Evolutionary conservation across 106 monocot species (phyloP).

Genomic region (Platanthera guangdongensis): DNA sequence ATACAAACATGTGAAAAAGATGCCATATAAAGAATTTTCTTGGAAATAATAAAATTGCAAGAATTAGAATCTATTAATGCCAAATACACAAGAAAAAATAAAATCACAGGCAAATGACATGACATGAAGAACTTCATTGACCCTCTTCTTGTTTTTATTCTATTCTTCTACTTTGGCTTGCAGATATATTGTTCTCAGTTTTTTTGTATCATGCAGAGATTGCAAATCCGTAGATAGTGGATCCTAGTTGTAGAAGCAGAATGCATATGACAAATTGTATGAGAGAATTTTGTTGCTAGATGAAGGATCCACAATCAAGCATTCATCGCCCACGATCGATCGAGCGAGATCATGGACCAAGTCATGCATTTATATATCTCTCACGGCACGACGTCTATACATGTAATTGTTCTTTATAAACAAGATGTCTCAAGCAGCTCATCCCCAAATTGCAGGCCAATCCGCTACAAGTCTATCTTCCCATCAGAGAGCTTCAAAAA

Average conservation of each 20-base stretch:
- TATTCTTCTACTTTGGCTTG: no score
- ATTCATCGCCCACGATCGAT: conserved; percentile 25
- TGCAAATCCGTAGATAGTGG: not conserved
- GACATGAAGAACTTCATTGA: not conserved
- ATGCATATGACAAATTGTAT: no score
- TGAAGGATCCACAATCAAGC: not conserved
- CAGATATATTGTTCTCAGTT: conserved; percentile 10
- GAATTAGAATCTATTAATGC: no score
- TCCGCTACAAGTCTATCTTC: not conserved
- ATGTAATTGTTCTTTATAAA: conserved; percentile 6
- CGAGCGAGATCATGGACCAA: conserved; percentile 28
- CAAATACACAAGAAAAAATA: no score
- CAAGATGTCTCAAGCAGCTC: conserved; percentile 17
- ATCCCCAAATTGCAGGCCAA: conserved; percentile 12
- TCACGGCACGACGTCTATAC: not conserved
- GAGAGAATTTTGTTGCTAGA: no score
- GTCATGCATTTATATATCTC: conserved; percentile 17
- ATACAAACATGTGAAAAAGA: no score
- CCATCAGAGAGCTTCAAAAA: not conserved
- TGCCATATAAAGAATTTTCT: no score
- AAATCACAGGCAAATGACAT: no score
- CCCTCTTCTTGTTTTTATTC: not conserved
- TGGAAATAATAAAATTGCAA: no score
- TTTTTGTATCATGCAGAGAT: not conserved
- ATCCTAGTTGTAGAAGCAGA: not conserved